Conservation (phyloP, 164 flowering plant species). For the Vitis rotundifolia region DNA sequence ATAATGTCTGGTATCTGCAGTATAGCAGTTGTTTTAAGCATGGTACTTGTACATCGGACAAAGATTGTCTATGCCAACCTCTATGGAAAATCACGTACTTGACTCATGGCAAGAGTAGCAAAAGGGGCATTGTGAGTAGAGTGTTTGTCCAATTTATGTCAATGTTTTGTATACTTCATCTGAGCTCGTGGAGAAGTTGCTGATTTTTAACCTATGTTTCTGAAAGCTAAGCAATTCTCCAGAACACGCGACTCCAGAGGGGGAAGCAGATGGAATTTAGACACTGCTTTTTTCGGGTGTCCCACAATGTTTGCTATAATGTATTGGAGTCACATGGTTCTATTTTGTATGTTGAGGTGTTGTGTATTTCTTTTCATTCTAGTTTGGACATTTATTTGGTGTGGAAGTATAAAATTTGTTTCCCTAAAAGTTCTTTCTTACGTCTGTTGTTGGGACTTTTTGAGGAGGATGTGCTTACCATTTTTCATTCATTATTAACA, state of each 20-base stretch:
- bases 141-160: neutral
- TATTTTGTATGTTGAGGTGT: neutral
- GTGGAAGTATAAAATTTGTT: too few species aligned
- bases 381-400: neutral
- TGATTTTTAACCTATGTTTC: neutral
- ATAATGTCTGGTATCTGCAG: slow-evolving; percentile 84
- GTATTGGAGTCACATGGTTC: too few species aligned
- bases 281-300: too few species aligned
- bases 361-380: neutral
- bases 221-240: neutral
- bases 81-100: slow-evolving; percentile 66
- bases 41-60: slow-evolving; percentile 81
- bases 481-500: too few species aligned
- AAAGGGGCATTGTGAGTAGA: neutral
- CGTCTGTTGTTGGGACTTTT: too few species aligned
- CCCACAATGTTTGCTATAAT: too few species aligned
- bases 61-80: slow-evolving; percentile 74
- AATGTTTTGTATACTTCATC: neutral
- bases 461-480: too few species aligned
- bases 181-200: neutral
- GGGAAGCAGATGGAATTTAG: too few species aligned
- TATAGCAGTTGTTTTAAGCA: slow-evolving; percentile 69
- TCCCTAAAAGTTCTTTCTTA: too few species aligned
- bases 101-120: slow-evolving; percentile 13
- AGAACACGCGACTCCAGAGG: neutral